phyloP scores from a whole-genome alignment of 805 yeast species.

The Candida hispaniensis region DNA sequence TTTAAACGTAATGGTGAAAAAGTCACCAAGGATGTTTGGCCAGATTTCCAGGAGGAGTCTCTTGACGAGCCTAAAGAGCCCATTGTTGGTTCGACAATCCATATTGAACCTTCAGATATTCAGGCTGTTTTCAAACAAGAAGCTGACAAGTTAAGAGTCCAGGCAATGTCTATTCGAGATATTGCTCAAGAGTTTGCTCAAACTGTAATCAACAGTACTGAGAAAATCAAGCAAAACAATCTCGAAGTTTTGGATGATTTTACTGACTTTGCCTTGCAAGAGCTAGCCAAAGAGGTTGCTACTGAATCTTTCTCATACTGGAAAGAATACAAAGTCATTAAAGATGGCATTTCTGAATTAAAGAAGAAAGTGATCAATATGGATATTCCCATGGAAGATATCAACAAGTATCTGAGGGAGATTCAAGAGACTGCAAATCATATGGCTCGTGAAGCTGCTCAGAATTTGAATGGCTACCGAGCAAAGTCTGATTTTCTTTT shows the following conservation, averaged over 20 bases:
- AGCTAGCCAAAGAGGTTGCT: conserved; percentile 27
- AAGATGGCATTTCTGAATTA: conserved; percentile 33
- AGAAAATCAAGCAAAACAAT: conserved; percentile 25
- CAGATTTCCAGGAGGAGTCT: conserved; percentile 8
- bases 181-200: conserved; percentile 20
- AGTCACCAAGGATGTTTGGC: conserved; percentile 5
- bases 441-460: conserved; percentile 36
- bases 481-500: conserved; percentile 21
- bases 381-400: conserved; percentile 32
- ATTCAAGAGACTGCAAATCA: conserved; percentile 37
- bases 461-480: conserved; percentile 26
- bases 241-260: conserved; percentile 41
- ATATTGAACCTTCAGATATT: conserved; percentile 18
- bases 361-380: conserved; percentile 35
- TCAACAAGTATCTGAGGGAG: conserved; percentile 31
- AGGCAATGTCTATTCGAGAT: conserved; percentile 23
- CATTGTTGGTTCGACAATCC: conserved; percentile 2
- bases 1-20: conserved; percentile 33
- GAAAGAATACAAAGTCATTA: conserved; percentile 36
- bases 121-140: conserved; percentile 20
- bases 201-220: conserved; percentile 20
- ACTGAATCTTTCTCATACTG: conserved; percentile 23
- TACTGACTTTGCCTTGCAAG: conserved; percentile 37
- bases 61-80: conserved; percentile 6
- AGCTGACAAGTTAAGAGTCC: conserved; percentile 21